Evolutionary conservation across 2,329 filamentous ascomycete species (phyloP).

Genomic region (Stenocarpella maydis): DNA sequence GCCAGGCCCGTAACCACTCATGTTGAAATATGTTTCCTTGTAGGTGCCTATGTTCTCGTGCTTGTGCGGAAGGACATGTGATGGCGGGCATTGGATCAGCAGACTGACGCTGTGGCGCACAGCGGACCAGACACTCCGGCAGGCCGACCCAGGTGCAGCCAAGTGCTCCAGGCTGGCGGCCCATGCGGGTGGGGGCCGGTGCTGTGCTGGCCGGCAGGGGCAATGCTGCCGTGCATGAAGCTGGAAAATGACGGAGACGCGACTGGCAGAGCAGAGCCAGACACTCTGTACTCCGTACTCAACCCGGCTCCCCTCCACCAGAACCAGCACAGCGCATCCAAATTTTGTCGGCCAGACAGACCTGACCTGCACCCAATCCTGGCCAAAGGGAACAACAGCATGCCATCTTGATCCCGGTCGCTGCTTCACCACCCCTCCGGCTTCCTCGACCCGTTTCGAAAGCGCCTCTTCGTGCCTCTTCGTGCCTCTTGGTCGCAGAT

Average conservation of each 20-base stretch:
- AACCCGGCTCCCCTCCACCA: conserved; percentile 22
- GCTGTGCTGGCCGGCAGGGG: conserved; percentile 18
- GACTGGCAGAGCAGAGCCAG: conserved; percentile 9
- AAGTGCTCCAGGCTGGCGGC: conserved; percentile 6
- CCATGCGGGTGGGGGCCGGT: conserved; percentile 20
- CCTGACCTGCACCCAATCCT: background rate
- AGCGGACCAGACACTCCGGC: background rate
- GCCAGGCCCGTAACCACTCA: conserved; percentile 46
- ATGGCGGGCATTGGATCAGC: conserved; percentile 24
- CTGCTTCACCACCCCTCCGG: background rate
- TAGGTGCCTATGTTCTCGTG: background rate
- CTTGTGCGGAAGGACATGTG: conserved; percentile 8
- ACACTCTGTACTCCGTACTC: too few relatives aligned
- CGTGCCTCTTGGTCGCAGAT: conserved; percentile 28
- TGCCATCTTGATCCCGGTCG: conserved; percentile 24
- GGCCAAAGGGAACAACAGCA: conserved; percentile 27
- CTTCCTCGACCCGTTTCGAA: conserved; percentile 11
- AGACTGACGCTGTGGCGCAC: conserved; percentile 22
- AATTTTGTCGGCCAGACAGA: conserved; percentile 28
- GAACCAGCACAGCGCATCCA: too few relatives aligned
- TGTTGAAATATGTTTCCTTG: conserved; percentile 32
- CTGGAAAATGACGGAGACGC: conserved; percentile 29
- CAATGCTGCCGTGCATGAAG: conserved; percentile 30
- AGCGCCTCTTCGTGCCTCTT: background rate
- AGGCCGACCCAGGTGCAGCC: background rate